Percentiles rank a stretch among this genome's conserved stretches.
phyloP scores from a whole-genome alignment of 768 basidiomycete genomes.

The Pholiota conissans region DNA sequence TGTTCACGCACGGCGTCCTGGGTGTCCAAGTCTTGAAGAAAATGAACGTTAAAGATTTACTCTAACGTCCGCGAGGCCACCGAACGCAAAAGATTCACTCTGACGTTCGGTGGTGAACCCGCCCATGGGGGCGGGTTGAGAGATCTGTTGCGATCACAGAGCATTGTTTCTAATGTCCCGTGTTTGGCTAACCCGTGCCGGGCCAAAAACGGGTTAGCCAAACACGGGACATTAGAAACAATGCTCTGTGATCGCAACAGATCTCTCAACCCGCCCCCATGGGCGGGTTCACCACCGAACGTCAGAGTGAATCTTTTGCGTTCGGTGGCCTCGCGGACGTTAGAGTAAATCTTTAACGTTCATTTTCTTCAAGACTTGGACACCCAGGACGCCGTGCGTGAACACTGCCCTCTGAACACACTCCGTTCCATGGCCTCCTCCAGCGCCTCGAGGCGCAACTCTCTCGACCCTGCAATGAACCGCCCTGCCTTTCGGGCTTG shows the following conservation, averaged over 20 bases:
- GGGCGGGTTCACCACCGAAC: background rate
- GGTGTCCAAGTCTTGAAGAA: background rate
- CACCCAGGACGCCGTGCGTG: background rate
- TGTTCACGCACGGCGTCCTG: background rate
- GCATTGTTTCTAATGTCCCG: too few relatives aligned
- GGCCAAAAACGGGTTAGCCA: too few relatives aligned
- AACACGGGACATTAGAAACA: too few relatives aligned
- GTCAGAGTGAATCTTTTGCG: background rate
- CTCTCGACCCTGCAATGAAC: too few relatives aligned
- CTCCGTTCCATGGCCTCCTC: background rate
- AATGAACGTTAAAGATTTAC: background rate
- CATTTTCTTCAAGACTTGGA: background rate
- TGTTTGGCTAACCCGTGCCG: too few relatives aligned
- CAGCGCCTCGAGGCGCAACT: background rate
- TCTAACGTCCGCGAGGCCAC: background rate
- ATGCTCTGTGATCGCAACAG: background rate
- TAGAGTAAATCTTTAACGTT: background rate
- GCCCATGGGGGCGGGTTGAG: slow-evolving; percentile 1
- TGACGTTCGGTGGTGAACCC: background rate
- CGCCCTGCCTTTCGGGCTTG: too few relatives aligned
- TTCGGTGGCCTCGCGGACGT: background rate
- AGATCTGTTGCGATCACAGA: background rate
- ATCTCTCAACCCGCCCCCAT: background rate
- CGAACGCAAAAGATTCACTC: background rate
- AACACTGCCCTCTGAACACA: background rate